Conservation (phyloP, 768 basidiomycete species). For the Xerocomus brunneocitrinus region DNA sequence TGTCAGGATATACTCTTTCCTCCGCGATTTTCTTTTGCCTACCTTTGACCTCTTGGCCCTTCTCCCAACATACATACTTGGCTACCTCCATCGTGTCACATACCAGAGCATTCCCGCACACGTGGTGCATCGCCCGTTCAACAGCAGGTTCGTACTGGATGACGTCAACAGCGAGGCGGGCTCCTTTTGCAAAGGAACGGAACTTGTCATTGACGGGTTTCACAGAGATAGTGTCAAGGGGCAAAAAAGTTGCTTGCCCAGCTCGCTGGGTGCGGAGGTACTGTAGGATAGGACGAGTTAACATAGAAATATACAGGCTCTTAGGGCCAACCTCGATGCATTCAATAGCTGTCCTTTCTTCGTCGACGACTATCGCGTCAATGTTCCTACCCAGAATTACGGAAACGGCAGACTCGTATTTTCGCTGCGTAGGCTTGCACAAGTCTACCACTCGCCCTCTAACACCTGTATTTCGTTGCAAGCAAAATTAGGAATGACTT, state of each 20-base stretch:
- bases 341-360: slow-evolving; percentile 94
- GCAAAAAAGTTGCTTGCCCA: slow-evolving; percentile 96
- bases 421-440: slow-evolving; percentile 89
- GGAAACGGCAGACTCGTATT: slow-evolving; percentile 89
- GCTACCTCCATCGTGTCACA: slow-evolving; percentile 97
- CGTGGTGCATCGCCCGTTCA: slow-evolving; percentile 94
- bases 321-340: slow-evolving; percentile 76
- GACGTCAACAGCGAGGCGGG: slow-evolving; percentile 80
- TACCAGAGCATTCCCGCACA: slow-evolving; percentile 90
- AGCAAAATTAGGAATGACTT: background rate
- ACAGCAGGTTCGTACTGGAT: slow-evolving; percentile 79
- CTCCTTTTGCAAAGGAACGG: slow-evolving; percentile 85
- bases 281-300: slow-evolving; percentile 34
- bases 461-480: slow-evolving; percentile 52
- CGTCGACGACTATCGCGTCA: slow-evolving; percentile 94
- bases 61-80: slow-evolving; percentile 85
- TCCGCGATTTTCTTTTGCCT: slow-evolving; percentile 43
- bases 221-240: slow-evolving; percentile 94
- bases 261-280: slow-evolving; percentile 94
- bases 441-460: slow-evolving; percentile 90
- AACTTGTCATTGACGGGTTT: slow-evolving; percentile 94
- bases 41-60: slow-evolving; percentile 97
- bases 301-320: background rate
- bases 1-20: background rate
- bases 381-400: slow-evolving; percentile 92